phyloP scores from a whole-genome alignment of 2,329 filamentous ascomycete species.

The Ophiostoma triangulosporum region DNA sequence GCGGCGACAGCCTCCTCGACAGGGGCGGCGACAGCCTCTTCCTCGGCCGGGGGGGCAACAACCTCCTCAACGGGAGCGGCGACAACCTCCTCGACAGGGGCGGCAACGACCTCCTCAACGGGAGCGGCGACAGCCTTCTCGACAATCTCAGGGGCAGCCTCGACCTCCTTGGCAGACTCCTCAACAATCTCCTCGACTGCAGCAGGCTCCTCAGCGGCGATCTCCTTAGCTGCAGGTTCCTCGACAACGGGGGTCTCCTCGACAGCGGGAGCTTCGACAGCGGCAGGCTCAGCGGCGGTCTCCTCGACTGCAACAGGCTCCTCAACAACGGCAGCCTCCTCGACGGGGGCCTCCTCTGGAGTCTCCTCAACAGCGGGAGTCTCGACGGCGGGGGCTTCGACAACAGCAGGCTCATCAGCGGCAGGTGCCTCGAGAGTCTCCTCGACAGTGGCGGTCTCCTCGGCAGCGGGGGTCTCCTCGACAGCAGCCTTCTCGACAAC shows the following conservation, averaged over 20 bases:
- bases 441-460: not conserved
- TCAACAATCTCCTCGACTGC: constrained; percentile 5
- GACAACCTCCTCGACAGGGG: not conserved
- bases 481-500: not conserved
- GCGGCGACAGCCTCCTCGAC: not conserved
- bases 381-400: not conserved
- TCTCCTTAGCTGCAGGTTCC: not conserved
- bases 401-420: not conserved
- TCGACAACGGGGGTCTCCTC: constrained; percentile 7
- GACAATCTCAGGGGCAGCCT: not conserved
- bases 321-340: not conserved
- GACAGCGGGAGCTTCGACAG: not conserved
- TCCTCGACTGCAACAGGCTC: not conserved
- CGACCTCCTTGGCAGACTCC: not conserved
- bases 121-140: not conserved
- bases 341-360: not conserved
- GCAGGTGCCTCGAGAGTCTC: not conserved
- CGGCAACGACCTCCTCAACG: not conserved
- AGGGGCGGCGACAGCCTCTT: not conserved
- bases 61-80: not conserved
- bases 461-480: not conserved
- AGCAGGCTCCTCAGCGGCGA: constrained; percentile 3
- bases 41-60: not conserved
- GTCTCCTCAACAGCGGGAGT: not conserved
- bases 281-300: not conserved